Base-by-base conservation (phyloP, 2,329 filamentous ascomycete species). In the Elsinoe australis region DNA sequence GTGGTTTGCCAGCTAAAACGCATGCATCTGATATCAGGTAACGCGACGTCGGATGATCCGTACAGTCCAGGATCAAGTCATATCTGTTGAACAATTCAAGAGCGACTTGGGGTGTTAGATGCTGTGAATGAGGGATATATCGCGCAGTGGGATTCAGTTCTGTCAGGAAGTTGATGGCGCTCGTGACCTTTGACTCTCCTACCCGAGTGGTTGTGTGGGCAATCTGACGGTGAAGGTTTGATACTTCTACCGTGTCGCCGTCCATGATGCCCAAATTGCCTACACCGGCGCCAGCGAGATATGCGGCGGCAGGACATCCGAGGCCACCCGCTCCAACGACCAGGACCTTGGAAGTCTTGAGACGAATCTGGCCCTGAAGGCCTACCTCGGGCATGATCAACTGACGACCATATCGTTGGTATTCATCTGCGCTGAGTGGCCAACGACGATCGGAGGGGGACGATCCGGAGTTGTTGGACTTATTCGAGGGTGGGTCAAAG, bases 11-110 rank as follows among this genome's bases (percentile, higher is more conserved):
- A 0, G 89, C 72, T 3, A 95, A 71, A 7, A 95, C 84, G 56
- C 87, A 94, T 12, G 85, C 78, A 61, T 98, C 92, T 0, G 87
- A 95, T 54, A 96, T 86, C 36, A 96, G 76, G 63, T 98, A 96
- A 34, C 92, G 85, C 0, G 87, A 86, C 1, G 86, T 83, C 0
- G 92, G 90, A 55, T 90, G 88, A 65, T 98, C 92, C 7, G 90
- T 96, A 64, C 92, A 98, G 65, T 98, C 92, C 9, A 98, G 79
- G 1, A 96, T 79, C 1, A 95, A 57, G 58, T 95, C 87, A 61
- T 94, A 96, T 3, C 70, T 58, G 0, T 71, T 67, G 49, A 94
- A 78, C 32, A 87, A 79, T 0, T 71, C 64, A 5, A 79, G 67
- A 0, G 87, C 85, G 46, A 83, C 85, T 51, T 78, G 68, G 0